A percentile compares a stretch with the other conserved stretches of the same genome.
Evolutionary conservation across 2,329 filamentous ascomycete species (phyloP).

Genomic region (Cytospora paraplurivora): DNA sequence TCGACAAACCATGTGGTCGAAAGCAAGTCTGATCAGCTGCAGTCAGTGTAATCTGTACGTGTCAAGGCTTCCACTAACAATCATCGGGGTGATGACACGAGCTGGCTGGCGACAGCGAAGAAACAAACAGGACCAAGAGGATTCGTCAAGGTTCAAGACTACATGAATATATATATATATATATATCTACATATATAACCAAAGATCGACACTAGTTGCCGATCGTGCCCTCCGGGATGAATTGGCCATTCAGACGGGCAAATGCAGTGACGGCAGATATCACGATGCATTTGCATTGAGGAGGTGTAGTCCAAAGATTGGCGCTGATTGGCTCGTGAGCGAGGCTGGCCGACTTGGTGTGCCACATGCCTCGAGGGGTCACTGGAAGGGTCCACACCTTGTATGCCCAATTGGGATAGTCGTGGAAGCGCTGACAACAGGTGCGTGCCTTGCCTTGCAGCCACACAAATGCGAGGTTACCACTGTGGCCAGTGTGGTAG

Average conservation of each 20-base stretch:
- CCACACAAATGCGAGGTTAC: background rate
- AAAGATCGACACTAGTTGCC: background rate
- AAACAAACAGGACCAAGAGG: no score
- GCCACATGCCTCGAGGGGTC: constrained; percentile 11
- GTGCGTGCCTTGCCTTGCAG: constrained; percentile 4
- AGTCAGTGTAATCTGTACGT: no score
- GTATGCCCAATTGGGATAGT: constrained; percentile 26
- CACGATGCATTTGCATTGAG: constrained; percentile 20
- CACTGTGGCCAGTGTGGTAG: background rate
- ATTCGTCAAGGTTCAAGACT: no score
- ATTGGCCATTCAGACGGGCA: background rate
- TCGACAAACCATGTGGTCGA: no score
- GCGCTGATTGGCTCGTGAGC: constrained; percentile 17
- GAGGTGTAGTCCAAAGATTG: background rate
- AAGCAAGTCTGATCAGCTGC: no score
- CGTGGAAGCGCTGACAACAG: constrained; percentile 27
- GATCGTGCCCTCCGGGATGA: background rate
- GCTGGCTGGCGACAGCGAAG: background rate
- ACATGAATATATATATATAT: no score
- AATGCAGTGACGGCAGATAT: constrained; percentile 18
- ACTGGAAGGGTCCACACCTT: background rate
- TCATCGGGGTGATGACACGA: background rate
- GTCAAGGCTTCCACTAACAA: no score
- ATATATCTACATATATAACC: constrained; percentile 14
- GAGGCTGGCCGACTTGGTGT: constrained; percentile 13